A percentile compares a stretch with the other conserved stretches of the same genome.
These are phyloP conservation scores for Saussurea involucrata DNA, from an alignment of 129 eudicot genomes.

Conservation along the genomic window DNA sequence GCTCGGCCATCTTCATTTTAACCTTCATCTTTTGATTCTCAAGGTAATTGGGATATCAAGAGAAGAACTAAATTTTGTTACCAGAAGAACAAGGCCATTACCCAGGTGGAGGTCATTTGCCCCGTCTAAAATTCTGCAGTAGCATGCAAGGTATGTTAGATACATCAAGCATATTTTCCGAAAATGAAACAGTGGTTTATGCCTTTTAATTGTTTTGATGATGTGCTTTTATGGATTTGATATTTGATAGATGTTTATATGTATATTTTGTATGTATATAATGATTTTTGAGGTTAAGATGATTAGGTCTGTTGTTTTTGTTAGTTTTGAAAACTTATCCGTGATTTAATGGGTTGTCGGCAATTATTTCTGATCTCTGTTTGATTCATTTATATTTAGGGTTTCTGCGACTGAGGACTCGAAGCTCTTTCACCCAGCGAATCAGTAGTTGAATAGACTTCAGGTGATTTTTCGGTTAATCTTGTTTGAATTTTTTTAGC, in stretches of 20 bases:
- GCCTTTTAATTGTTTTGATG: constrained; percentile 7
- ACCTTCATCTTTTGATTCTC: neutral
- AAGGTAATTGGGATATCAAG: constrained; percentile 44
- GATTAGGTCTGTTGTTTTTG: constrained; percentile 8
- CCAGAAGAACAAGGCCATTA: constrained; percentile 43
- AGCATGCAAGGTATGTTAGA: constrained; percentile 57
- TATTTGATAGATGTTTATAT: neutral
- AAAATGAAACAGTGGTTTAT: neutral
- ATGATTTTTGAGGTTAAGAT: constrained; percentile 9
- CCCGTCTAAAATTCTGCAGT: constrained; percentile 42
- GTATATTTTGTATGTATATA: no score
- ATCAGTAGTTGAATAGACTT: constrained; percentile 29
- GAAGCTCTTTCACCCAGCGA: constrained; percentile 23
- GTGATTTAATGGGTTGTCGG: constrained; percentile 28
- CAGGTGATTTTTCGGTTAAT: constrained; percentile 14
- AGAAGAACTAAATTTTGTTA: constrained; percentile 21
- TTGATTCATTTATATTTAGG: constrained; percentile 35
- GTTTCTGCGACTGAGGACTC: constrained; percentile 39
- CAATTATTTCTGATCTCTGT: constrained; percentile 58
- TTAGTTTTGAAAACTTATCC: constrained; percentile 2
- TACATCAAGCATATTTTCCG: neutral
- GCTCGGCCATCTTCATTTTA: no score
- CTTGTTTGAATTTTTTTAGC: neutral
- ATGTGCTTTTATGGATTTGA: neutral
- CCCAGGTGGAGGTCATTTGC: constrained; percentile 58